Conservation (phyloP, 768 basidiomycete genomes). For the Boletus fagicola region DNA sequence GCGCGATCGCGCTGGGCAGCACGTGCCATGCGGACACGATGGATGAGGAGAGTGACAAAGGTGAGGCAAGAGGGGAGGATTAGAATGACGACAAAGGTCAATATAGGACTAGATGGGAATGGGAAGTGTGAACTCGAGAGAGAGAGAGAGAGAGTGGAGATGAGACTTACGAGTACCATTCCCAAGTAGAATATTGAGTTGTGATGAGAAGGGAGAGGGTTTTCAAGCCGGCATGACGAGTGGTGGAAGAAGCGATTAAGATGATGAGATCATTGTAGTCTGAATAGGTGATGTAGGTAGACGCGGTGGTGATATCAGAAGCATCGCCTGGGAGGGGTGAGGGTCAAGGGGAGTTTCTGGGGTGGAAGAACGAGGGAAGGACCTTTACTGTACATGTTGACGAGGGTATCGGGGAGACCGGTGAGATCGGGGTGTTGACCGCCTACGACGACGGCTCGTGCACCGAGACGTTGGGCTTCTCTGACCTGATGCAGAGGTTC, state of each 20-base stretch:
- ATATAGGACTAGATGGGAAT: conserved; percentile 57
- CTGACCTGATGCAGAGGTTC: conserved; percentile 35
- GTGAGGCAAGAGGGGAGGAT: conserved; percentile 89
- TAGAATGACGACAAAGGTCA: conserved; percentile 84
- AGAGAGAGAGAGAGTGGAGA: conserved; percentile 6
- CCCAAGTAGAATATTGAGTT: conserved; percentile 80
- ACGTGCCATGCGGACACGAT: conserved; percentile 80
- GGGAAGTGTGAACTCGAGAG: conserved; percentile 3
- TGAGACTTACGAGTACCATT: conserved; percentile 80
- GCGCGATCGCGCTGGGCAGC: conserved; percentile 83
- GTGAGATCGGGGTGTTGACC: conserved; percentile 66
- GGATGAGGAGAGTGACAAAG: conserved; percentile 83
- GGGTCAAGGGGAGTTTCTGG: conserved; percentile 2
- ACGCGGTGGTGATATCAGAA: conserved; percentile 77
- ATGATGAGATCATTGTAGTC: conserved; percentile 70
- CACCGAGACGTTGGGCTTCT: conserved; percentile 69
- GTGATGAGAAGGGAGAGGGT: conserved; percentile 77
- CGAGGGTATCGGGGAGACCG: conserved; percentile 70
- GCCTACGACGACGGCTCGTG: conserved; percentile 89
- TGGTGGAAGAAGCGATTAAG: conserved; percentile 73
- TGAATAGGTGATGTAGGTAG: conserved; percentile 84
- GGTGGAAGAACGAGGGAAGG: conserved; percentile 28
- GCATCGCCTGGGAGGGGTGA: conserved; percentile 60
- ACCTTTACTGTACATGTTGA: conserved; percentile 95
- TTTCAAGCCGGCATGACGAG: conserved; percentile 71